These are phyloP conservation scores for Akebia trifoliata DNA, from an alignment of 164 flowering plant species.

Conservation along the genomic window DNA sequence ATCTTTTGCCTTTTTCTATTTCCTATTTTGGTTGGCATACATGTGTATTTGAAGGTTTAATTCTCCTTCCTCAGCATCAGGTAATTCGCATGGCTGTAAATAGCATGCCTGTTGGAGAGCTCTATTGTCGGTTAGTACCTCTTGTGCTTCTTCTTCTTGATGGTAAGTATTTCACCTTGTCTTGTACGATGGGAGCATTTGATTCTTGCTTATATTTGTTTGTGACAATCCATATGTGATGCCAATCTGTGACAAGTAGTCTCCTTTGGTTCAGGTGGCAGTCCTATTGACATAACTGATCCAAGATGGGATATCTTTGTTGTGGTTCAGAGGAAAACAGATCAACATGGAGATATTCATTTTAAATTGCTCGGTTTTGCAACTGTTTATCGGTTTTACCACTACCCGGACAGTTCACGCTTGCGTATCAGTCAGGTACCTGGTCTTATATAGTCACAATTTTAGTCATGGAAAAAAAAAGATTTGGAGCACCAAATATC, in stretches of 20 bases:
- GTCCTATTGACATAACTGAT: conserved; percentile 80
- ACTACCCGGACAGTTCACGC: conserved; percentile 67
- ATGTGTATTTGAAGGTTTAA: not conserved
- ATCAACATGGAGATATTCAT: conserved; percentile 28
- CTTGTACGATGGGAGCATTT: not conserved
- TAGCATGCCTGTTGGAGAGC: conserved; percentile 51
- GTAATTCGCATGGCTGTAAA: conserved; percentile 53
- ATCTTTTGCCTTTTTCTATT: not conserved
- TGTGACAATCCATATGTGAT: not conserved
- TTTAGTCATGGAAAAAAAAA: not conserved
- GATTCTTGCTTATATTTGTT: not conserved
- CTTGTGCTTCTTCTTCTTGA: conserved; percentile 89
- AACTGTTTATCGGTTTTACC: conserved; percentile 71
- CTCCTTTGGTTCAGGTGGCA: conserved; percentile 61
- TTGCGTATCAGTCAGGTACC: conserved; percentile 87
- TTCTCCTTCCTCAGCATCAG: conserved; percentile 26
- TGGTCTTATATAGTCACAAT: not conserved
- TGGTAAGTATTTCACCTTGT: conserved; percentile 39
- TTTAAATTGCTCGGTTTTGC: conserved; percentile 66
- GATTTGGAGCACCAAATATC: not conserved
- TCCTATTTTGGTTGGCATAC: not conserved
- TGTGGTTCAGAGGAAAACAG: conserved; percentile 41
- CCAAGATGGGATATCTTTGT: conserved; percentile 83
- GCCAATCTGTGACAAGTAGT: not conserved
- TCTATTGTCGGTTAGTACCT: conserved; percentile 78